Evolutionary conservation across 192 early-diverging fungal genomes (phyloP).

Genomic region (Coemansia aciculifera): DNA sequence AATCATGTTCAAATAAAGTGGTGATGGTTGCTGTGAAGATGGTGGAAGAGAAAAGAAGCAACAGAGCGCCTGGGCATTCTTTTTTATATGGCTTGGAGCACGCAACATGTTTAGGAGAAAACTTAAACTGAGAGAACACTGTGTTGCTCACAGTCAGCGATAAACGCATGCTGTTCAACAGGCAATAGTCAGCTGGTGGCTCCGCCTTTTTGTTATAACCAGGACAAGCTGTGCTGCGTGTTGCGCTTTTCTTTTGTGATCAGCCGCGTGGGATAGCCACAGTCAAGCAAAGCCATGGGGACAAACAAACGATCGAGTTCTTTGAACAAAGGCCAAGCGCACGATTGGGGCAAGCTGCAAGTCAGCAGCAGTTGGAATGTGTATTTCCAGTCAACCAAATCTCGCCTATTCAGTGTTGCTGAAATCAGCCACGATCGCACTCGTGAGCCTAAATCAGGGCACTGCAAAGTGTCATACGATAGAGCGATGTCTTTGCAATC

Average conservation of each 20-base stretch:
- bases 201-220: background rate
- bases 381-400: background rate
- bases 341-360: background rate
- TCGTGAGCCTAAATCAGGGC: slow-evolving; percentile 4
- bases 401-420: background rate
- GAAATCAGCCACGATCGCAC: background rate
- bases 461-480: background rate
- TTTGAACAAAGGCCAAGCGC: background rate
- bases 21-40: background rate
- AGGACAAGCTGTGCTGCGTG: background rate
- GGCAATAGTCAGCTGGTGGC: background rate
- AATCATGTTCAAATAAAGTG: background rate
- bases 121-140: background rate
- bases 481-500: background rate
- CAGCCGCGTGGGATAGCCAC: background rate
- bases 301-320: background rate
- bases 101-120: background rate
- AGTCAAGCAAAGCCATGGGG: background rate
- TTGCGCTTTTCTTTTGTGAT: background rate
- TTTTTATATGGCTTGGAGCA: slow-evolving; percentile 1
- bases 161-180: background rate
- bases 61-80: background rate
- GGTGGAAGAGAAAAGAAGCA: background rate
- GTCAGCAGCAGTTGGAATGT: background rate
- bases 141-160: background rate